Evolutionary conservation across 768 basidiomycete species (phyloP), one percentile per base, ranked within the genome.

Genomic region (Cubamyces lactineus): DNA sequence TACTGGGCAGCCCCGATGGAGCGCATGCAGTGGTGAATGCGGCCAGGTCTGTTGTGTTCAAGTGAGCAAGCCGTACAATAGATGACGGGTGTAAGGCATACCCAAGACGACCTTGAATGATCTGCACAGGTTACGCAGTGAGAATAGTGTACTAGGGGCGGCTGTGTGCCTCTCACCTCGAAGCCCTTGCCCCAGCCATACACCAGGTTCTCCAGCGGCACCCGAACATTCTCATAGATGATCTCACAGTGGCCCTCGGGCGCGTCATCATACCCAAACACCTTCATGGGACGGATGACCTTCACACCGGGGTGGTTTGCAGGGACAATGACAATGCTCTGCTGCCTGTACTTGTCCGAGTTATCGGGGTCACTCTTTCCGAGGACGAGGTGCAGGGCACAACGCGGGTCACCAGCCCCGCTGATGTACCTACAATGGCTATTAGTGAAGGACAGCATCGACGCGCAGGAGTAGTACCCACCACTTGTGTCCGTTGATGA

Each of bases 401-500:
- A 91, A 63, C 96, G 83, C 47, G 94, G 94, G 74, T 98, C 95
- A 17, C 95, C 95, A 7, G 96, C 96, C 52, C 96, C 96, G 28
- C 93, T 95, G 73, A 98, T 98, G 91, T 92, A 98, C 93, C 91
- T 95, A 61, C 19, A 47, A 5, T 7, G 50, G 28, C 16, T 17
- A 23, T 53, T 17, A n/a, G 54, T 19, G 52, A 40, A 16, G n/a
- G 4, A 15, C 34, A 5, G 38, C 16, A 16, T 8, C 28, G 42
- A 21, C 16, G 52, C 8, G 56, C n/a, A 42, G 39, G 49, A 19
- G 23, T 41, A 30, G 39, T 24, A 64, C 72, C 23, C 59, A 92
- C 96, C 96, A 98, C 83, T 99, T 99, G 76, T 95, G 94, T 0
- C 96, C 97, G 69, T 91, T 96, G 63, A 99, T 87, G 65, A 96